These are phyloP conservation scores for Halophytophthora batemanensis DNA, from an alignment of 352 stramenopile species.

Conservation along the genomic window DNA sequence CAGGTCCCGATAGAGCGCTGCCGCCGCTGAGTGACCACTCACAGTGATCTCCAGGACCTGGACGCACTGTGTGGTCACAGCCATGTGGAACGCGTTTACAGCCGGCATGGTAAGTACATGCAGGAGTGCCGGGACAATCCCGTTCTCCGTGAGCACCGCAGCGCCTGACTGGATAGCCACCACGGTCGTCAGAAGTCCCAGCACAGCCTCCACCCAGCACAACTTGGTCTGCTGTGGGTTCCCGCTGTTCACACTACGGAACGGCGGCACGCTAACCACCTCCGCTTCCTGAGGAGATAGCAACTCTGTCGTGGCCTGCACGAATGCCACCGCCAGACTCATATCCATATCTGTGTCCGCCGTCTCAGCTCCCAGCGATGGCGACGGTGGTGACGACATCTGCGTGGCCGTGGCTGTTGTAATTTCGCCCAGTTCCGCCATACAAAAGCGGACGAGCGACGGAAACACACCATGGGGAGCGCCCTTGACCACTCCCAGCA, in stretches of 20 bases:
- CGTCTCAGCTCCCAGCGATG: constrained; percentile 39
- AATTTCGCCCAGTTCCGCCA: constrained; percentile 58
- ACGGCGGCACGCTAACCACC: constrained; percentile 43
- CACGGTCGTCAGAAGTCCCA: constrained; percentile 67
- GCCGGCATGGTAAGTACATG: constrained; percentile 70
- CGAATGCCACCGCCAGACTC: constrained; percentile 83
- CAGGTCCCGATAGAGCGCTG: constrained; percentile 75
- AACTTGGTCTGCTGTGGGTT: constrained; percentile 51
- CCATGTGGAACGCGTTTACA: constrained; percentile 55
- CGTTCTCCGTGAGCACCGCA: constrained; percentile 79
- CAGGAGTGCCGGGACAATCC: constrained; percentile 74
- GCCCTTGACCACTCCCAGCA: constrained; percentile 75
- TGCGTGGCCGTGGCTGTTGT: constrained; percentile 11
- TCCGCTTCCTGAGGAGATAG: constrained; percentile 64
- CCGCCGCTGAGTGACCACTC: constrained; percentile 64
- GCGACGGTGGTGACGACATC: constrained; percentile 7
- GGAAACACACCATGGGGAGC: constrained; percentile 78
- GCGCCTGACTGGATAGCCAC: constrained; percentile 76
- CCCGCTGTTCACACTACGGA: constrained; percentile 40
- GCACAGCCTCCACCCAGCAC: constrained; percentile 77
- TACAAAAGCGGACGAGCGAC: constrained; percentile 77
- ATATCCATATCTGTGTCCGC: constrained; percentile 87
- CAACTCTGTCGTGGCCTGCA: constrained; percentile 80
- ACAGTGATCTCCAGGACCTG: constrained; percentile 82
- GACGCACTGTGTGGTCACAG: constrained; percentile 75